These are phyloP conservation scores for Mucor plumbeus DNA, from an alignment of 371 early-diverging fungal genomes.

Conservation along the genomic window DNA sequence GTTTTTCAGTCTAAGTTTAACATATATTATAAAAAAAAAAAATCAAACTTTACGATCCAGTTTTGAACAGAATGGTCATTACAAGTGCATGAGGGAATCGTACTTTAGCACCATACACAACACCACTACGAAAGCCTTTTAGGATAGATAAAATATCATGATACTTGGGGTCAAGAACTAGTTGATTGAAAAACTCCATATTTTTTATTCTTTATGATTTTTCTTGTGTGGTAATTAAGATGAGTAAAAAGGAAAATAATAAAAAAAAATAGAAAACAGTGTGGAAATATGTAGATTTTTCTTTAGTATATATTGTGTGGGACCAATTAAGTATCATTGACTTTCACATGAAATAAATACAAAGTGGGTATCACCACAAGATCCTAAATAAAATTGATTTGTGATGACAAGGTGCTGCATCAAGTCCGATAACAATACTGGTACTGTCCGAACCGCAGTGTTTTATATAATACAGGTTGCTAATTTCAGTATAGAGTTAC, in stretches of 20 bases:
- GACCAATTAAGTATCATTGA: constrained; percentile 17
- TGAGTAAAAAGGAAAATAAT: not conserved
- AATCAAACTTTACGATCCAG: constrained; percentile 72
- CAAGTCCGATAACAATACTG: not conserved
- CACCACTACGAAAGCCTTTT: constrained; percentile 95
- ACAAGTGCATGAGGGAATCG: constrained; percentile 97
- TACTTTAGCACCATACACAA: constrained; percentile 96
- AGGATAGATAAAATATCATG: constrained; percentile 86
- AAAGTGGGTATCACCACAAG: not conserved
- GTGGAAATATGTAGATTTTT: not conserved
- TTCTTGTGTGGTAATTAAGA: not conserved
- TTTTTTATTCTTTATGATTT: not conserved
- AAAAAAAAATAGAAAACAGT: not conserved
- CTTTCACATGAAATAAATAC: constrained; percentile 18
- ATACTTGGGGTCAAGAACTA: constrained; percentile 73
- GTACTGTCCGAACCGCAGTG: no score
- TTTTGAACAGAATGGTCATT: constrained; percentile 95
- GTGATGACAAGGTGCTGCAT: not conserved
- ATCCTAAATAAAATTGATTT: not conserved
- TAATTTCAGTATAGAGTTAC: no score
- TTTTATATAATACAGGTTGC: no score
- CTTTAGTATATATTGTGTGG: not conserved
- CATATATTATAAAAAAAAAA: not conserved
- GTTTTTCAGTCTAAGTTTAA: not conserved
- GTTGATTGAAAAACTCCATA: constrained; percentile 56